Conservation (phyloP, 768 basidiomycete species). For the Pleurotus ostreatus region DNA sequence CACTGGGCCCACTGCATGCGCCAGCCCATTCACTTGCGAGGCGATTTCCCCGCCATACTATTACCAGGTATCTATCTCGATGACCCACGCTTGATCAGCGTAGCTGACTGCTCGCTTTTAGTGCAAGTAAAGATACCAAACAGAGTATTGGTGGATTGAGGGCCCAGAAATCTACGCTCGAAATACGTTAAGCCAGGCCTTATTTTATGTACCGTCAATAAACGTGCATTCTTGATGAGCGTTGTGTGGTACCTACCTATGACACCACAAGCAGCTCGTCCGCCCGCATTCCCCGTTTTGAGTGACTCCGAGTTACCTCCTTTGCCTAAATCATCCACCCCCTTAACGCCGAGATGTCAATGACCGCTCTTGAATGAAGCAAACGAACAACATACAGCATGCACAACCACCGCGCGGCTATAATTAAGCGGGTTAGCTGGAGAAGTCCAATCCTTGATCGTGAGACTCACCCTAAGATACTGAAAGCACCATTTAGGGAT, state of each 20-base stretch:
- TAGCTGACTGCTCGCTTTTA: background rate
- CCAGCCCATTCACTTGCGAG: conserved; percentile 35
- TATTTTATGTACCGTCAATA: background rate
- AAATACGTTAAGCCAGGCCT: conserved; percentile 10
- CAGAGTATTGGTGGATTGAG: background rate
- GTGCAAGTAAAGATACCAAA: conserved; percentile 18
- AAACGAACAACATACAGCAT: conserved; percentile 41
- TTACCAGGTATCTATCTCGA: conserved; percentile 35
- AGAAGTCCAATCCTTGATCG: too few species aligned
- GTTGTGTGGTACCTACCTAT: conserved; percentile 44
- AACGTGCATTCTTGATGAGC: background rate
- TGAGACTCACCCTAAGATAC: conserved; percentile 61
- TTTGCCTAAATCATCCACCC: conserved; percentile 76
- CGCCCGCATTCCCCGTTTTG: conserved; percentile 78
- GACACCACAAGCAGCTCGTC: conserved; percentile 76
- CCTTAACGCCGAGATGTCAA: conserved; percentile 30
- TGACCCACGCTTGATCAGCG: background rate
- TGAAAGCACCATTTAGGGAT: conserved; percentile 62
- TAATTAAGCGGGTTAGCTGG: too few species aligned
- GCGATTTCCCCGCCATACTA: conserved; percentile 50
- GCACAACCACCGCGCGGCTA: conserved; percentile 72
- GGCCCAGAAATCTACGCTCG: background rate
- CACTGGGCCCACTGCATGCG: conserved; percentile 44
- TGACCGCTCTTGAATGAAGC: conserved; percentile 9
- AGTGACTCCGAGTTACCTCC: conserved; percentile 65